Evolutionary conservation across 2,329 filamentous ascomycete genomes (phyloP).

Genomic region (Elsinoe ampelina): DNA sequence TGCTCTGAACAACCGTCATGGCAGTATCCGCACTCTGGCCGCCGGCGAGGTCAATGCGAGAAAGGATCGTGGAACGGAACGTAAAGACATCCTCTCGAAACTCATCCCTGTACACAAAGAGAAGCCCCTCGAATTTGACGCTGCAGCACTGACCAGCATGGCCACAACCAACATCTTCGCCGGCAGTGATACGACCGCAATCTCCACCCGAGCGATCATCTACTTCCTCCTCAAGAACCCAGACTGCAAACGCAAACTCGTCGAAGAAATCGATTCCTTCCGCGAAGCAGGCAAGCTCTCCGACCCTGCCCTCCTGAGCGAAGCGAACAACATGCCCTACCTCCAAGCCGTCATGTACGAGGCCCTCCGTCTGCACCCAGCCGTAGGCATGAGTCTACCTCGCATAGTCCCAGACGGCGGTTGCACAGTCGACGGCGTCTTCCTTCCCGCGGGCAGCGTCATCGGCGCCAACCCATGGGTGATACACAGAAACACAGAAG

Average conservation of each 20-base stretch:
- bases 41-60: slow-evolving; percentile 23
- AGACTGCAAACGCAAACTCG: slow-evolving; percentile 23
- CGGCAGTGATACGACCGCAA: slow-evolving; percentile 37
- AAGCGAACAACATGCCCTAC: slow-evolving; percentile 32
- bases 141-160: slow-evolving; percentile 30
- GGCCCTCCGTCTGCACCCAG: slow-evolving; percentile 34
- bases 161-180: slow-evolving; percentile 33
- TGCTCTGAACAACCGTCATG: slow-evolving; percentile 27
- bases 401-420: slow-evolving; percentile 32
- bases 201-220: slow-evolving; percentile 30
- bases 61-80: slow-evolving; percentile 26
- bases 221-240: slow-evolving; percentile 32
- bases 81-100: slow-evolving; percentile 32
- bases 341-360: slow-evolving; percentile 38
- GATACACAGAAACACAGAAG: slow-evolving; percentile 23
- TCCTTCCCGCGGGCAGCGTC: slow-evolving; percentile 24
- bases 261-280: slow-evolving; percentile 28
- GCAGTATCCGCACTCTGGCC: slow-evolving; percentile 27
- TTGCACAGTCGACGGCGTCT: slow-evolving; percentile 27
- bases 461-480: slow-evolving; percentile 29
- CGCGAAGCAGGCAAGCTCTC: slow-evolving; percentile 21
- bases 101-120: slow-evolving; percentile 29
- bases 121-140: slow-evolving; percentile 30
- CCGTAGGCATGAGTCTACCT: slow-evolving; percentile 33
- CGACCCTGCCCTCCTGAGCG: slow-evolving; percentile 23